These are phyloP conservation scores for Golovinomyces cichoracearum DNA, from an alignment of 2,329 filamentous ascomycete species.

Conservation along the genomic window DNA sequence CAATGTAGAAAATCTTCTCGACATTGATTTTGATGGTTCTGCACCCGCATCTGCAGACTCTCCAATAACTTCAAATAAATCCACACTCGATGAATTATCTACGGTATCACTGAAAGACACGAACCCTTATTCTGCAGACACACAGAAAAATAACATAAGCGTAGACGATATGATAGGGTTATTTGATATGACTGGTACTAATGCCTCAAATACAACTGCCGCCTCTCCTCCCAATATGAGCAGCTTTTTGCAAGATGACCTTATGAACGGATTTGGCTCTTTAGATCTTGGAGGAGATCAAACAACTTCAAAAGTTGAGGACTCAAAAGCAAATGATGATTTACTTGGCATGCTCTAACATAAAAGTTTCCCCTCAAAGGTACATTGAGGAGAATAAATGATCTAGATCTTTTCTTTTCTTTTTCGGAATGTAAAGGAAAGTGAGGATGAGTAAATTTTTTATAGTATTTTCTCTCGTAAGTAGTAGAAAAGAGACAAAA, in stretches of 20 bases:
- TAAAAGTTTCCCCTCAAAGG: no score
- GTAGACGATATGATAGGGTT: constrained; percentile 63
- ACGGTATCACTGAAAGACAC: constrained; percentile 43
- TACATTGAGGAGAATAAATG: background rate
- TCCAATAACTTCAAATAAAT: constrained; percentile 24
- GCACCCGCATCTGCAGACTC: constrained; percentile 67
- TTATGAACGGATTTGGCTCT: constrained; percentile 59
- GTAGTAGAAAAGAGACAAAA: no score
- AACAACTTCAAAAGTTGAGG: constrained; percentile 24
- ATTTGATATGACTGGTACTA: constrained; percentile 23
- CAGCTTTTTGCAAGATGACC: constrained; percentile 8
- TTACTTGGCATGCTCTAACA: constrained; percentile 32
- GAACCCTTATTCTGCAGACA: constrained; percentile 26
- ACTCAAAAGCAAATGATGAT: constrained; percentile 31
- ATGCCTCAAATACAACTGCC: constrained; percentile 5
- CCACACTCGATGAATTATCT: constrained; percentile 26
- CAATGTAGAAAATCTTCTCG: constrained; percentile 81
- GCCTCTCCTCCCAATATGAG: constrained; percentile 11
- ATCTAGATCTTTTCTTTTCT: background rate
- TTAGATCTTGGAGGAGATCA: constrained; percentile 48
- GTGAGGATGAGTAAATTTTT: no score
- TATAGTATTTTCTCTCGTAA: no score
- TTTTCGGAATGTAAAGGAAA: no score
- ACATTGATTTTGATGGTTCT: constrained; percentile 86
- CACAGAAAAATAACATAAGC: constrained; percentile 23